A percentile compares a stretch with the other conserved stretches of the same genome.
Conservation (phyloP, 2,329 filamentous ascomycete genomes). For the Fusarium proliferatum region DNA sequence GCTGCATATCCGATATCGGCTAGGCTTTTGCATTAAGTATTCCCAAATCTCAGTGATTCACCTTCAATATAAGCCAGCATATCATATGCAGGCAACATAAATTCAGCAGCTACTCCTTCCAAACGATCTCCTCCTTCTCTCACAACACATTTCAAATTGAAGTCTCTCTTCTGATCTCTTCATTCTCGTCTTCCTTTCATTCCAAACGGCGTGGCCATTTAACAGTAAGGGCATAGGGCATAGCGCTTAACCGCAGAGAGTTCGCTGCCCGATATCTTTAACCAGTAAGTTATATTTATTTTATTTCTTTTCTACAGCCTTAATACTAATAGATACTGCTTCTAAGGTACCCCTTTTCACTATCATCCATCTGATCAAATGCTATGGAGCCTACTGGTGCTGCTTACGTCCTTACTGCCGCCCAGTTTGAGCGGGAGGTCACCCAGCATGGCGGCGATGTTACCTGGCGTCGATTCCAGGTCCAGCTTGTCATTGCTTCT, state of each 20-base stretch:
- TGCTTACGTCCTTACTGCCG: neutral
- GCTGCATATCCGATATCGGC: neutral
- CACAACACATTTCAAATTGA: too few species aligned
- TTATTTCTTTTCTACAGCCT: accelerated
- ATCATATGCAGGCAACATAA: too few species aligned
- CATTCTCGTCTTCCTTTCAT: too few species aligned
- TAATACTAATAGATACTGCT: accelerated
- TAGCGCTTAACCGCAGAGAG: too few species aligned
- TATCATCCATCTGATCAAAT: neutral
- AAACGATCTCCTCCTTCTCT: too few species aligned
- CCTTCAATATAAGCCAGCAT: too few species aligned
- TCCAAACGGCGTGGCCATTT: too few species aligned
- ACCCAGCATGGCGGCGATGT: neutral
- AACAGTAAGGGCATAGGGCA: too few species aligned
- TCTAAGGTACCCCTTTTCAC: neutral
- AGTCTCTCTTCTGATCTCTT: too few species aligned
- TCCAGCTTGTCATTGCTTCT: accelerated
- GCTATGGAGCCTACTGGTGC: neutral
- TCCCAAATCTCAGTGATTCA: neutral
- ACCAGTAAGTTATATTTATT: neutral
- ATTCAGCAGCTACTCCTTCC: too few species aligned
- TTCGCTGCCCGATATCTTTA: too few species aligned
- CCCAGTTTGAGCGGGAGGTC: neutral
- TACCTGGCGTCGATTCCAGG: neutral
- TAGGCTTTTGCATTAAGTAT: neutral